phyloP scores from a whole-genome alignment of 805 yeast species.

The Nakazawaea ernobii region DNA sequence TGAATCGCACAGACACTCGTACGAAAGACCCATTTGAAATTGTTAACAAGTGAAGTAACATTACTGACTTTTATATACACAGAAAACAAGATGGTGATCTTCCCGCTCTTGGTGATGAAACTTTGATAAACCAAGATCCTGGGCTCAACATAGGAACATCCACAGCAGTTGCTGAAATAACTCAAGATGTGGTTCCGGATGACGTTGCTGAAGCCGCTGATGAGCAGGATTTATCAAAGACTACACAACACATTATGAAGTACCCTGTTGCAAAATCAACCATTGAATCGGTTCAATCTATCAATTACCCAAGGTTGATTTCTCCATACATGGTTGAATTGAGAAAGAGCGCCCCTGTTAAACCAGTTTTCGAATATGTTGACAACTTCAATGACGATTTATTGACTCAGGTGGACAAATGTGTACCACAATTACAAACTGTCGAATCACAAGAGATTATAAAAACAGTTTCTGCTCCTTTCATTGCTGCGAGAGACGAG shows the following conservation, averaged over 20 bases:
- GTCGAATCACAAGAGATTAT: slow-evolving; percentile 43
- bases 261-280: slow-evolving; percentile 21
- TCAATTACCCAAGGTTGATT: slow-evolving; percentile 18
- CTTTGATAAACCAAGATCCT: neutral
- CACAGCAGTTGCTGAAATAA: neutral
- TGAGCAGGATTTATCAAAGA: slow-evolving; percentile 9
- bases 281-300: slow-evolving; percentile 13
- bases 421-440: slow-evolving; percentile 55
- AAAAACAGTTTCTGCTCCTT: slow-evolving; percentile 46
- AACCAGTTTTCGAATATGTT: slow-evolving; percentile 38
- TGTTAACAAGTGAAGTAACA: no score
- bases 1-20: neutral
- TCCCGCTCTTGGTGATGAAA: neutral
- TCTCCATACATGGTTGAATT: slow-evolving; percentile 17
- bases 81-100: neutral
- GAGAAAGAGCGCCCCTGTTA: slow-evolving; percentile 28
- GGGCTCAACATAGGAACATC: neutral
- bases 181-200: neutral
- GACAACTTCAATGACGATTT: slow-evolving; percentile 52
- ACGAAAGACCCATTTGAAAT: neutral
- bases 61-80: neutral
- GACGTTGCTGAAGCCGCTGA: neutral
- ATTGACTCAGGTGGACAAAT: slow-evolving; percentile 51
- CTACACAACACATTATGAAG: slow-evolving; percentile 18
- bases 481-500: slow-evolving; percentile 34